Conservation (phyloP, 2,329 filamentous ascomycete species). For the Ascocoryne sarcoides region DNA sequence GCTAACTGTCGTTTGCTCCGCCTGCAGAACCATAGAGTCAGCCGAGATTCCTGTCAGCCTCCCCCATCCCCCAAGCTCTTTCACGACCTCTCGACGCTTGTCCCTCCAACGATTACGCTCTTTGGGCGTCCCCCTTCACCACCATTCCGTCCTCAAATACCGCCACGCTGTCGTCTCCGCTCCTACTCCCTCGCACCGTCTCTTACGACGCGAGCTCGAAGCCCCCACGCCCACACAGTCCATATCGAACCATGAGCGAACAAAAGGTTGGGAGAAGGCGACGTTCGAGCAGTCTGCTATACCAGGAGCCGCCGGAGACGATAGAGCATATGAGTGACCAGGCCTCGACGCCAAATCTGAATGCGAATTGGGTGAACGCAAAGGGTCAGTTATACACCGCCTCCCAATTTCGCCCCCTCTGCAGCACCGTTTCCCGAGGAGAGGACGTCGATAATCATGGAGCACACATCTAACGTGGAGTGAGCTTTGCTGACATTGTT, state of each 20-base stretch:
- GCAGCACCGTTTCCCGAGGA: no score
- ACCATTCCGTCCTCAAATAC: constrained; percentile 44
- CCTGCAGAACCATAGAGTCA: no score
- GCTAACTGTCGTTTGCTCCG: no score
- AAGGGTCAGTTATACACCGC: constrained; percentile 84
- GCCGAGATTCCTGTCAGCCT: no score
- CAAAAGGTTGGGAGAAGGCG: constrained; percentile 68
- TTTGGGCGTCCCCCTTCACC: background rate
- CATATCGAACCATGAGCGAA: constrained; percentile 44
- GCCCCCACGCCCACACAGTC: constrained; percentile 50
- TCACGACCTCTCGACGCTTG: background rate
- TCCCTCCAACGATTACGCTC: no score
- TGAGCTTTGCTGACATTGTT: constrained; percentile 9
- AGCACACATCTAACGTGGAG: background rate
- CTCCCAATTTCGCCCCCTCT: no score
- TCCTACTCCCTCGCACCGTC: constrained; percentile 81
- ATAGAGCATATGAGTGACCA: constrained; percentile 97
- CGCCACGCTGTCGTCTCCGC: constrained; percentile 91
- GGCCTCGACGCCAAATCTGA: constrained; percentile 86
- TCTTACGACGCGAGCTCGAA: constrained; percentile 81
- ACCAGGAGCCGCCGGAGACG: constrained; percentile 92
- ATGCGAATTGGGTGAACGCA: constrained; percentile 97
- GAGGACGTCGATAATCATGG: no score
- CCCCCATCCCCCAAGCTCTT: background rate
- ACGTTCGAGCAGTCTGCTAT: constrained; percentile 94